phyloP scores from a whole-genome alignment of 1,139 yeast genomes.

The Scheffersomyces illinoinensis region DNA sequence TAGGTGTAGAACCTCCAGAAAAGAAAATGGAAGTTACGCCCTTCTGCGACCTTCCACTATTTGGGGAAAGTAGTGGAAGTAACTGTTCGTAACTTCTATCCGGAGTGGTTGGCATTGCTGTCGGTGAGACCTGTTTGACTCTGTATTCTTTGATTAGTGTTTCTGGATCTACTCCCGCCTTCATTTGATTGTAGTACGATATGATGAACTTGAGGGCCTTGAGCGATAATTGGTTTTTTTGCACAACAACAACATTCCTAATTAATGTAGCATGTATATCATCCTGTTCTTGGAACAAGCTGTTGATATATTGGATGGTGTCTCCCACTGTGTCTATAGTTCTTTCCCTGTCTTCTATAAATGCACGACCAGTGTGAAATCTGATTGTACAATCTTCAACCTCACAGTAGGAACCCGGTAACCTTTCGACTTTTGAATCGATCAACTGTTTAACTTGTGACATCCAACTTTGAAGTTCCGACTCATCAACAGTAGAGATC shows the following conservation, averaged over 20 bases:
- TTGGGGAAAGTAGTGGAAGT: background rate
- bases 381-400: slow-evolving; percentile 74
- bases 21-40: slow-evolving; percentile 47
- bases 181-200: slow-evolving; percentile 28
- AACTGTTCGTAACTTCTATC: background rate
- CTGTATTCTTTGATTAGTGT: slow-evolving; percentile 24
- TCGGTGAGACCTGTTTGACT: slow-evolving; percentile 18
- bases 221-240: slow-evolving; percentile 52
- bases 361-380: slow-evolving; percentile 67
- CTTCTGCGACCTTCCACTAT: background rate
- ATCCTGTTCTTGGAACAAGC: slow-evolving; percentile 50
- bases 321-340: slow-evolving; percentile 77
- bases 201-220: slow-evolving; percentile 54
- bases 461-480: slow-evolving; percentile 59
- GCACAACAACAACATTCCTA: slow-evolving; percentile 68
- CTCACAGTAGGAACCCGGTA: slow-evolving; percentile 76
- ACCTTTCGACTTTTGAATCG: slow-evolving; percentile 69
- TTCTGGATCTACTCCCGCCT: slow-evolving; percentile 15
- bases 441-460: slow-evolving; percentile 59
- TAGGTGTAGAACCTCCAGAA: slow-evolving; percentile 69
- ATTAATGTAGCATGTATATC: slow-evolving; percentile 80
- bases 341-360: slow-evolving; percentile 63
- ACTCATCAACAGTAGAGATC: slow-evolving; percentile 62
- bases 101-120: slow-evolving; percentile 14
- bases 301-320: slow-evolving; percentile 81